phyloP scores from a whole-genome alignment of 306 rosid species.

The Prunus persica region DNA sequence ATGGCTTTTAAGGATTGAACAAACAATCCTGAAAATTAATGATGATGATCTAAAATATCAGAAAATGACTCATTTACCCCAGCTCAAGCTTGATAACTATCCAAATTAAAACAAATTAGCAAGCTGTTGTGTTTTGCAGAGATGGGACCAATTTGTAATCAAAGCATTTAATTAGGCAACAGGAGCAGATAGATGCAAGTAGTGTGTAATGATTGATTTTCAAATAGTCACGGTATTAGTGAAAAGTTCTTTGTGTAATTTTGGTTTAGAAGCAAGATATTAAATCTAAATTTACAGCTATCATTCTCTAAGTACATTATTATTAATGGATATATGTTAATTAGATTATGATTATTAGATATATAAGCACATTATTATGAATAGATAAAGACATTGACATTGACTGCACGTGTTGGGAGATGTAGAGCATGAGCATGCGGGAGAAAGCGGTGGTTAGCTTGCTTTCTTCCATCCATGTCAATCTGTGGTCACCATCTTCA shows the following conservation, averaged over 20 bases:
- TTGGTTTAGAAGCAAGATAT: slow-evolving; percentile 13
- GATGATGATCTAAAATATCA: not conserved
- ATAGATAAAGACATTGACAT: slow-evolving; percentile 1
- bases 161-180: not conserved
- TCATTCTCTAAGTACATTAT: not conserved
- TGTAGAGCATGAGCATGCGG: not conserved
- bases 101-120: not conserved
- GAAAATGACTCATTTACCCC: not conserved
- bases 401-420: not conserved
- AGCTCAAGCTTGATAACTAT: not conserved
- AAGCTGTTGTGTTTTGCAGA: slow-evolving; percentile 1
- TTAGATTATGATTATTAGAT: slow-evolving; percentile 10
- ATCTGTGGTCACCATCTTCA: not conserved
- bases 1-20: not conserved
- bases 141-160: slow-evolving; percentile 5
- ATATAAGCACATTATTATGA: not conserved
- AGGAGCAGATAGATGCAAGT: not conserved
- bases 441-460: not conserved
- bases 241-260: not conserved
- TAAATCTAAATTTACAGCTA: not conserved
- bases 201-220: not conserved
- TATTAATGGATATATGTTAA: not conserved
- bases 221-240: not conserved
- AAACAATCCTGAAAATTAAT: slow-evolving; percentile 1
- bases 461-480: not conserved